These are phyloP conservation scores for Apophysomyces elegans DNA, from an alignment of 371 early-diverging fungal genomes.

Conservation along the genomic window DNA sequence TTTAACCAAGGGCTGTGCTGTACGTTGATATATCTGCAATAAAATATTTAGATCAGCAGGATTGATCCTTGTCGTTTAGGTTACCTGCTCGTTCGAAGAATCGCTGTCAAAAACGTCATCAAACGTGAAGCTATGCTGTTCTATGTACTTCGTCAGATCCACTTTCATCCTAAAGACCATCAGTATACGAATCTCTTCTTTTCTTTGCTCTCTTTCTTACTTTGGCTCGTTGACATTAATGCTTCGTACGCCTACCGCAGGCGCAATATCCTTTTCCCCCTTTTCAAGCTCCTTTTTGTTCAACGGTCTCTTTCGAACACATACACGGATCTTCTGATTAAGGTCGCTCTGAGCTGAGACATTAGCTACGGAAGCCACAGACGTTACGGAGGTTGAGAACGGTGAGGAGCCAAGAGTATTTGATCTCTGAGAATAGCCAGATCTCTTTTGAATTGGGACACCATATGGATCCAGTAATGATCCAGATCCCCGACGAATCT, in stretches of 20 bases:
- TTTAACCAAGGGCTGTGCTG: constrained; percentile 93
- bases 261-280: constrained; percentile 85
- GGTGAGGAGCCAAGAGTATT: constrained; percentile 8
- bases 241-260: constrained; percentile 61
- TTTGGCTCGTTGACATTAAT: constrained; percentile 91
- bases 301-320: constrained; percentile 95
- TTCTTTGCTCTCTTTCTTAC: constrained; percentile 44
- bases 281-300: constrained; percentile 81
- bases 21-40: constrained; percentile 77
- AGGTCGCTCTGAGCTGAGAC: constrained; percentile 49
- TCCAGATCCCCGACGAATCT: constrained; percentile 31
- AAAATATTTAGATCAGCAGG: not conserved
- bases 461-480: constrained; percentile 54
- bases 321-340: constrained; percentile 89
- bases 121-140: constrained; percentile 93
- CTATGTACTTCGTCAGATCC: constrained; percentile 94
- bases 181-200: not conserved
- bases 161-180: constrained; percentile 70
- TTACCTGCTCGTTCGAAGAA: constrained; percentile 76
- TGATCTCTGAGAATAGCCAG: constrained; percentile 3
- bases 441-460: constrained; percentile 25
- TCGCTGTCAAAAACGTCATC: constrained; percentile 94
- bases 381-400: constrained; percentile 14
- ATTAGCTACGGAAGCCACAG: constrained; percentile 5
- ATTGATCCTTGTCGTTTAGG: not conserved